A percentile compares a stretch with the other conserved stretches of the same genome.
These are phyloP conservation scores for Wickerhamomyces alni DNA, from an alignment of 805 yeast species.

Conservation along the genomic window DNA sequence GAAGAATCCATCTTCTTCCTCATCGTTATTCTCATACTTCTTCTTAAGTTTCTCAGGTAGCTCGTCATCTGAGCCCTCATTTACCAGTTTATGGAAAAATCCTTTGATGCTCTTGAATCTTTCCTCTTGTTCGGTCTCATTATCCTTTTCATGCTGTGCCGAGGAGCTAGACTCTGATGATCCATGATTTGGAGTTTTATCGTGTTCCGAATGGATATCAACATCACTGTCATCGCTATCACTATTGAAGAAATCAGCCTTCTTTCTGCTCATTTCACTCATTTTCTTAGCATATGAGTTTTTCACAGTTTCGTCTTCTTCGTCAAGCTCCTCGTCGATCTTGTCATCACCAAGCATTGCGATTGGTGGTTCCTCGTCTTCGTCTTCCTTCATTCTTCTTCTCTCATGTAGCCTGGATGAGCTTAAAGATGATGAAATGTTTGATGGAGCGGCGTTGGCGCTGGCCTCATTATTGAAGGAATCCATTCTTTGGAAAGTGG, in stretches of 20 bases:
- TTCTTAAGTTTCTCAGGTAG: conserved; percentile 5
- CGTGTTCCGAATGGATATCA: conserved; percentile 16
- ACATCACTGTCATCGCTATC: conserved; percentile 18
- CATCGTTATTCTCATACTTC: conserved; percentile 15
- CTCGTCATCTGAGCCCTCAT: conserved; percentile 11
- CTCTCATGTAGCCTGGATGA: conserved; percentile 19
- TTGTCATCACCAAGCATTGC: conserved; percentile 6
- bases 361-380: conserved; percentile 6
- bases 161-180: too few relatives aligned
- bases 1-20: conserved; percentile 21
- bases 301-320: conserved; percentile 5
- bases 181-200: not conserved
- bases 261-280: conserved; percentile 10
- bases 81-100: conserved; percentile 11
- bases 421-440: conserved; percentile 2
- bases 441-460: conserved; percentile 1
- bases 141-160: not conserved
- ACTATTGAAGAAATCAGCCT: conserved; percentile 13
- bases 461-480: conserved; percentile 1
- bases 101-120: conserved; percentile 16
- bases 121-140: conserved; percentile 4
- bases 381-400: conserved; percentile 13
- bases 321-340: conserved; percentile 4
- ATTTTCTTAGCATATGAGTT: conserved; percentile 15
- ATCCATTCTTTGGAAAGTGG: conserved; percentile 19